Conservation (phyloP, 1,284 basidiomycete genomes). For the Thecaphora thlaspeos region DNA sequence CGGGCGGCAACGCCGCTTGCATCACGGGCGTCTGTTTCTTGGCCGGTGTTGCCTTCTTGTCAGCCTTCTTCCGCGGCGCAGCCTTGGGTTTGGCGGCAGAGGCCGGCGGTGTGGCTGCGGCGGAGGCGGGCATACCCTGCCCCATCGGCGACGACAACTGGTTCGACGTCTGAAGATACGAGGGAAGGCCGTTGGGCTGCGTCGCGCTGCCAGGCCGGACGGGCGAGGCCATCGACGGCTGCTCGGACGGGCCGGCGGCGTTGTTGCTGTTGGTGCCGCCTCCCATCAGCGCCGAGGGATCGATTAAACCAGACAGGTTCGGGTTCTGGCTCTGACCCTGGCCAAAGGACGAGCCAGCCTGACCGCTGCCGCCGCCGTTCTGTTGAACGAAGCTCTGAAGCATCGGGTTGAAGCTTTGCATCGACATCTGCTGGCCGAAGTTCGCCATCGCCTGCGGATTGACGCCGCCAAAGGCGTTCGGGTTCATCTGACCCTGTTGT, state of each 20-base stretch:
- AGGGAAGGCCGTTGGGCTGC: conserved; percentile 30
- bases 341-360: not conserved
- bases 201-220: conserved; percentile 23
- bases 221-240: conserved; percentile 14
- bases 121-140: conserved; percentile 22
- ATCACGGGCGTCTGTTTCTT: conserved; percentile 30
- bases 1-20: conserved; percentile 18
- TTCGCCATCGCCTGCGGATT: too few species aligned
- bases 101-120: conserved; percentile 17
- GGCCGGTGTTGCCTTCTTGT: conserved; percentile 20
- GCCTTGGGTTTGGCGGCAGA: conserved; percentile 26
- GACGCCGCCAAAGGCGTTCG: too few species aligned
- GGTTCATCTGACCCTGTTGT: too few species aligned
- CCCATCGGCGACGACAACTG: not conserved
- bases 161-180: conserved; percentile 17
- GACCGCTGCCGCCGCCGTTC: too few species aligned
- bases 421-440: too few species aligned
- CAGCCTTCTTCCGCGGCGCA: conserved; percentile 29
- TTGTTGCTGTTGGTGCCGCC: conserved; percentile 13
- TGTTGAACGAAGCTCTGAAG: too few species aligned
- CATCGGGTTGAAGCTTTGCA: too few species aligned
- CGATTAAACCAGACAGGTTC: conserved; percentile 20
- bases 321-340: conserved; percentile 15
- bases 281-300: conserved; percentile 24
- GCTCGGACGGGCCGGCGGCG: conserved; percentile 13